Evolutionary conservation across 106 monocot species (phyloP), one percentile per base, ranked within the genome.

Genomic region (Dactylorhiza incarnata): DNA sequence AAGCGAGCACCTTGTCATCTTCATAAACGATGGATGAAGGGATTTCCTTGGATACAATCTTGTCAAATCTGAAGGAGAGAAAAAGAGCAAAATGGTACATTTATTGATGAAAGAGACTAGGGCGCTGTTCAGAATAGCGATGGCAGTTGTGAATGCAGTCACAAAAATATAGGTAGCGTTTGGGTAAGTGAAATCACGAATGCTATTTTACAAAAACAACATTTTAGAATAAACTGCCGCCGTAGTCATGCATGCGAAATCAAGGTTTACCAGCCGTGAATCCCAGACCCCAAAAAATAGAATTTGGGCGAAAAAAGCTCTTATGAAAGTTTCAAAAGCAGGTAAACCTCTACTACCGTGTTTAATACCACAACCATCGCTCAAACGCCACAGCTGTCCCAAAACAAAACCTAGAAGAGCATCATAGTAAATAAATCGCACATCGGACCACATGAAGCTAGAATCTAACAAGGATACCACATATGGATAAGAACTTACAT

Each of bases 1-100:
- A 97, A 50, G 93, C 93, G 83, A 93, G 83, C 37, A 93, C 96
- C 77, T 87, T 89, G 7, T 93, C 96, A 84, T 97, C 93, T 80
- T 97, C 93, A 81, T 86, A 97, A 43, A 97, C 84, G 70, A 97
- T 75, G 29, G 71, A 86, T 20, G 93, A 87, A 61, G 96, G 93
- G 78, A 97, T 91, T 79, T 93, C 93, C 77, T 89, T 97, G 43
- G 93, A 73, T 72, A 97, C 87, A 29, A 97, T 97, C 78, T 97
- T 97, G 83, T 97, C 93, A 85, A 91, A 97, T 86, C 96, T 93
- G 74, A 65, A 65, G 65, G 29, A 2, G 65, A 29, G 26, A 24
- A 24, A 65, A n/a, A 7, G 26, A 3, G 24, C 26, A 65, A 65
- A 6, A 59, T 6, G 22, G 7, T 54, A 5, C 54, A 54, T 26